Percentiles rank a stretch among this genome's conserved stretches.
Conservation (phyloP, 495 filamentous ascomycete genomes). For the Pyrenula massariospora region DNA sequence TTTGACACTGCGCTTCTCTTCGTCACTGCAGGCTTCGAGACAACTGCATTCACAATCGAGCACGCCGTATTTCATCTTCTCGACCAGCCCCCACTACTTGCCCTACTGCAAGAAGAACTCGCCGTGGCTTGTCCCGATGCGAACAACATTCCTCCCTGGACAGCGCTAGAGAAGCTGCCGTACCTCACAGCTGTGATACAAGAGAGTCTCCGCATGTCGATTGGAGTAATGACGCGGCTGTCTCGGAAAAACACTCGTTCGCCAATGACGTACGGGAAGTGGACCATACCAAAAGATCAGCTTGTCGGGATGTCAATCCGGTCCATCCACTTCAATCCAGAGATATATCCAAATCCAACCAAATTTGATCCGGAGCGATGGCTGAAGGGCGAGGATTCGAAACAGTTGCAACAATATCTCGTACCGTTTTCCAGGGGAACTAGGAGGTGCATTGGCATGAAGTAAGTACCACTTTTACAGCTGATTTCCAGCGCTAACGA, state of each 20-base stretch:
- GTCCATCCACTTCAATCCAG: conserved; percentile 26
- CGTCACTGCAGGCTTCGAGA: conserved; percentile 23
- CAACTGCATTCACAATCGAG: conserved; percentile 17
- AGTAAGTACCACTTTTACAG: conserved; percentile 11
- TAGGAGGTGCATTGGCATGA: conserved; percentile 15
- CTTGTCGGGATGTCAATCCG: conserved; percentile 28
- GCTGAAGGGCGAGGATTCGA: conserved; percentile 13
- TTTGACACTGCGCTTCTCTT: conserved; percentile 23
- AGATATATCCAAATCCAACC: conserved; percentile 25
- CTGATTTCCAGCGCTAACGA: neutral
- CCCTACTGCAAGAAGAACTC: conserved; percentile 19
- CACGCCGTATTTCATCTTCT: conserved; percentile 18
- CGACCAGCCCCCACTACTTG: conserved; percentile 6
- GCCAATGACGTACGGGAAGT: conserved; percentile 17
- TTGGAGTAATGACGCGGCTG: conserved; percentile 19
- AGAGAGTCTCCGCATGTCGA: conserved; percentile 28
- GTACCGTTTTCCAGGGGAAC: conserved; percentile 16
- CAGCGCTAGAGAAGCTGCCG: conserved; percentile 20
- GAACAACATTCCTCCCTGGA: neutral
- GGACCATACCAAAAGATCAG: conserved; percentile 13
- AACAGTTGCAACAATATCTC: conserved; percentile 10
- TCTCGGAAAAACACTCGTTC: conserved; percentile 19
- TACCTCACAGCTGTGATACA: conserved; percentile 24
- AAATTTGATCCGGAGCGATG: conserved; percentile 33
- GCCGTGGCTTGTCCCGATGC: conserved; percentile 4